Percentiles rank a stretch among this genome's conserved stretches.
phyloP scores from a whole-genome alignment of 192 early-diverging fungal genomes.

The Coemansia sp. region DNA sequence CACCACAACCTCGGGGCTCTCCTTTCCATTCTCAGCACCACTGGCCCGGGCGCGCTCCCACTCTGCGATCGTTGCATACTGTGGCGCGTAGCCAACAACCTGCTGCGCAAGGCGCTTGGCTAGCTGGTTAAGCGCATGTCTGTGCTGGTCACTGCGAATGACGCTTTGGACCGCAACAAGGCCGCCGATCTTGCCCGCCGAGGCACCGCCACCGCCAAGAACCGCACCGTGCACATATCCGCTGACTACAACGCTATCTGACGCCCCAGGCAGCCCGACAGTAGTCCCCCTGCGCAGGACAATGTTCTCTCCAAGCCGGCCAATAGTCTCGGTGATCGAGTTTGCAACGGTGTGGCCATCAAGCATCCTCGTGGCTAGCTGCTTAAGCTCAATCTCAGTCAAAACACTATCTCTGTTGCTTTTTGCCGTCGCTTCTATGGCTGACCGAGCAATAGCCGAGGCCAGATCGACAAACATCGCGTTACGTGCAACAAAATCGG shows the following conservation, averaged over 20 bases:
- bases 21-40: conserved; percentile 12
- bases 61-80: conserved; percentile 47
- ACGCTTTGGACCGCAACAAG: conserved; percentile 62
- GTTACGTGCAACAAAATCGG: conserved; percentile 93
- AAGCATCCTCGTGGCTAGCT: conserved; percentile 11
- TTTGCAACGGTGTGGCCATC: conserved; percentile 57
- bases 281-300: conserved; percentile 64
- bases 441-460: conserved; percentile 24
- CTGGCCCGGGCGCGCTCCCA: conserved; percentile 42
- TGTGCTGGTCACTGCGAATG: conserved; percentile 16
- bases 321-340: conserved; percentile 72
- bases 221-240: conserved; percentile 75
- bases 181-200: conserved; percentile 76
- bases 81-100: conserved; percentile 78
- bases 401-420: not conserved
- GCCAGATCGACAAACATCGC: conserved; percentile 74
- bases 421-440: not conserved
- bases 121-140: conserved; percentile 55
- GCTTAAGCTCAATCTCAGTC: conserved; percentile 11
- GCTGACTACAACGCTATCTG: conserved; percentile 46
- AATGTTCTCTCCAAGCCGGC: conserved; percentile 89
- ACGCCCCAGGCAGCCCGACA: conserved; percentile 21
- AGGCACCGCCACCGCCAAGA: conserved; percentile 20
- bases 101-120: conserved; percentile 81
- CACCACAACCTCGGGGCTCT: conserved; percentile 43